These are phyloP conservation scores for Calonectria hongkongensis DNA, from an alignment of 2,329 filamentous ascomycete genomes.

Conservation along the genomic window DNA sequence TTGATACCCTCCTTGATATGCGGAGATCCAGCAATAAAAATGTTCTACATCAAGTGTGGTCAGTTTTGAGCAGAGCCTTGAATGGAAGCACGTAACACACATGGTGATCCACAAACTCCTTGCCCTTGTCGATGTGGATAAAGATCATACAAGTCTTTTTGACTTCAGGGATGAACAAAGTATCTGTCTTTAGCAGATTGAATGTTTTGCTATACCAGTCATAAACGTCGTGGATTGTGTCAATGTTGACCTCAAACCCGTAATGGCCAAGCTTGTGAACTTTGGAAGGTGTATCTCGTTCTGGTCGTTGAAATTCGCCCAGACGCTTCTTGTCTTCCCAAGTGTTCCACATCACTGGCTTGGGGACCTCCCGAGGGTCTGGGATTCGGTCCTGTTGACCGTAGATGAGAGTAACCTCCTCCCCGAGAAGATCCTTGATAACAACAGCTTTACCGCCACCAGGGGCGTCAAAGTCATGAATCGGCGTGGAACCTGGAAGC, in stretches of 20 bases:
- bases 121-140: conserved; percentile 35
- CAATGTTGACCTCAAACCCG: conserved; percentile 31
- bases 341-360: conserved; percentile 38
- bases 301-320: conserved; percentile 36
- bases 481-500: conserved; percentile 32
- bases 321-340: conserved; percentile 36
- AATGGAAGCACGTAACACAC: neutral
- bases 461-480: conserved; percentile 30
- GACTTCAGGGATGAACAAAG: conserved; percentile 13
- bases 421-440: conserved; percentile 25
- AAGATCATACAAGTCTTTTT: conserved; percentile 37
- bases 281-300: conserved; percentile 30
- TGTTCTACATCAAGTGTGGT: conserved; percentile 8
- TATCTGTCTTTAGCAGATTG: conserved; percentile 29
- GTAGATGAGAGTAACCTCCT: conserved; percentile 32
- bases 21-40: conserved; percentile 35
- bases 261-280: conserved; percentile 40
- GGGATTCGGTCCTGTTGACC: conserved; percentile 31
- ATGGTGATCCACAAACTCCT: conserved; percentile 37
- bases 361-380: conserved; percentile 34
- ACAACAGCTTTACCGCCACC: conserved; percentile 32
- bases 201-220: conserved; percentile 33
- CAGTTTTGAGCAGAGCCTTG: neutral
- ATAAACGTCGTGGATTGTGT: conserved; percentile 16
- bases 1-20: conserved; percentile 36